Percentiles rank a stretch among this genome's conserved stretches.
phyloP scores from a whole-genome alignment of 805 yeast species.

The Phaffomyces antillensis region DNA sequence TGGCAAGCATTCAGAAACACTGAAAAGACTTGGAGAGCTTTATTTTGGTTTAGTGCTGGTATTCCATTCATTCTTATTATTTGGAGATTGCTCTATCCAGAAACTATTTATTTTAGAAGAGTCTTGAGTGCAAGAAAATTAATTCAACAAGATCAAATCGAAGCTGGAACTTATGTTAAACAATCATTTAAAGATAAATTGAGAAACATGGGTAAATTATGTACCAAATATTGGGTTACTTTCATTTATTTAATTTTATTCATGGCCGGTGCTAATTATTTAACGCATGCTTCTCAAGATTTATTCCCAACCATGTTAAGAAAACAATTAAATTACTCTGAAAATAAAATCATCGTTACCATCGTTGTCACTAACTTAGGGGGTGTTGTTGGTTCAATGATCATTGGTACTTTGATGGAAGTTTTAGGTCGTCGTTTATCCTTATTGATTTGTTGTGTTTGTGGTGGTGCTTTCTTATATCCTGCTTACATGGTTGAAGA shows the following conservation, averaged over 20 bases:
- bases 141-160: slow-evolving; percentile 22
- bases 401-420: slow-evolving; percentile 49
- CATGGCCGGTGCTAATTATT: slow-evolving; percentile 65
- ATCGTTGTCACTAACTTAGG: slow-evolving; percentile 60
- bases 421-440: slow-evolving; percentile 58
- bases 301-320: slow-evolving; percentile 58
- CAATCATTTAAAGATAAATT: slow-evolving; percentile 18
- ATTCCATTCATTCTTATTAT: slow-evolving; percentile 49
- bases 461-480: slow-evolving; percentile 56
- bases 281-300: slow-evolving; percentile 72
- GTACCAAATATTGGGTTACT: slow-evolving; percentile 53
- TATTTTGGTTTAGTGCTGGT: slow-evolving; percentile 69
- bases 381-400: slow-evolving; percentile 56
- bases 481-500: slow-evolving; percentile 44
- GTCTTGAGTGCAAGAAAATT: slow-evolving; percentile 25
- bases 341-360: slow-evolving; percentile 48
- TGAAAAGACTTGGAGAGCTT: slow-evolving; percentile 55
- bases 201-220: slow-evolving; percentile 26
- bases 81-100: slow-evolving; percentile 55
- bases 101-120: slow-evolving; percentile 44
- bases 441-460: slow-evolving; percentile 41
- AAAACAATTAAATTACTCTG: slow-evolving; percentile 42
- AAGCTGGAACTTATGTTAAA: slow-evolving; percentile 22
- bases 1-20: slow-evolving; percentile 50
- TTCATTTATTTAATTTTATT: slow-evolving; percentile 49